Base-by-base conservation (phyloP, 345 rosid species). In the Eucalyptus cladocalyx region DNA sequence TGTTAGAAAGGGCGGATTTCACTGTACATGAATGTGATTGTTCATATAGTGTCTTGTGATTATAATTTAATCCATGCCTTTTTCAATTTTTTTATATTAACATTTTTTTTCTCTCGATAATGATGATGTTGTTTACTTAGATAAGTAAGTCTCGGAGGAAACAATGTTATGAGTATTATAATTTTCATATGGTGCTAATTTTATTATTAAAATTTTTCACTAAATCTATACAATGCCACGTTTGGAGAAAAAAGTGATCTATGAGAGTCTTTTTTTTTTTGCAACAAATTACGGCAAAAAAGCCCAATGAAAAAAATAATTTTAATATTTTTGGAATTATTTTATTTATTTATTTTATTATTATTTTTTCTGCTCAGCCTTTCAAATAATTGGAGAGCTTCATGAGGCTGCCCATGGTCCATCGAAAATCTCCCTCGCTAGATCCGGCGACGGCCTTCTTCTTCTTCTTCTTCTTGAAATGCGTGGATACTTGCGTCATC, bases 191-290 rank as follows among this genome's bases (percentile, higher is more conserved):
- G 5, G 2, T 6, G 0, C 4, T 6, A 0, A 62, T 28, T 62
- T 62, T 62, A 62, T 6, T 30, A 12, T 6, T 1, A 12, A 62
- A 3, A 1, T 1, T 62, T 62, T 13, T 62, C 2, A 6, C 4
- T 13, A 14, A 6, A 62, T 30, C 7, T 3, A 3, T 62, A 13
- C 4, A 12, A 13, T 60, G 34, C 1, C 32, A 60, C 8, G 4
- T 12, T 12, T 2, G 34, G 11, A 28, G 34, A 6, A 60, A 60
- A 26, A 60, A 30, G 8, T 13, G 69, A 62, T 60, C 5, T 2
- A 6, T 28, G 0, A 26, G 0, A 28, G 32, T 1, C 7, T 11
- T 1, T 60, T 2, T 3, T 11, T 1, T 60, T 2, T 3, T 8
- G 4, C 8, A 28, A 60, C 6, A 28, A 60, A 28, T 60, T 60